phyloP scores from a whole-genome alignment of 2,329 filamentous ascomycete genomes.

The Xylaria hypoxylon region DNA sequence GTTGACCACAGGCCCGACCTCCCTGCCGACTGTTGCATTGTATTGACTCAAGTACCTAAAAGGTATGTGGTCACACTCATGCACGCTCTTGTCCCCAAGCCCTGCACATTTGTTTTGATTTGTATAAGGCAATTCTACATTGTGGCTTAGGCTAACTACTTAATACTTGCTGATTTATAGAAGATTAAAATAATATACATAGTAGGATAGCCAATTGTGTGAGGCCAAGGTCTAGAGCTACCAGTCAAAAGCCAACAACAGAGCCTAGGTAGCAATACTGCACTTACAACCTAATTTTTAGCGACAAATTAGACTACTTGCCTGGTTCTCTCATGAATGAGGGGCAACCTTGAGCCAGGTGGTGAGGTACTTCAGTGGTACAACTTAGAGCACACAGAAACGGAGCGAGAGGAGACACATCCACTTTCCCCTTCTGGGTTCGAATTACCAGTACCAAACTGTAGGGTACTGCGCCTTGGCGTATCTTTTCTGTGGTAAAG shows the following conservation, averaged over 20 bases:
- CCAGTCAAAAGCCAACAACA: background rate
- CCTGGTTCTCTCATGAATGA: conserved; percentile 21
- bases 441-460: conserved; percentile 27
- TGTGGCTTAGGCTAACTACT: background rate
- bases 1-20: background rate
- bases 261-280: background rate
- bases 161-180: too few relatives aligned
- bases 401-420: conserved; percentile 8
- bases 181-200: background rate
- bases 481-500: background rate
- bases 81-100: background rate
- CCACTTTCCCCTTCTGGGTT: conserved; percentile 15
- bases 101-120: background rate
- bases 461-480: conserved; percentile 9
- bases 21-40: too few relatives aligned
- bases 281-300: background rate
- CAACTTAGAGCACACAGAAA: conserved; percentile 12
- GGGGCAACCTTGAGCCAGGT: conserved; percentile 27
- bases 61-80: background rate
- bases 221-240: background rate
- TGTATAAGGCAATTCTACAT: background rate
- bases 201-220: background rate
- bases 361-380: conserved; percentile 13
- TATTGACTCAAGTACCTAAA: background rate
- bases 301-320: conserved; percentile 15